Conservation (phyloP, 2,329 filamentous ascomycete genomes). For the Colletotrichum cuscutae region DNA sequence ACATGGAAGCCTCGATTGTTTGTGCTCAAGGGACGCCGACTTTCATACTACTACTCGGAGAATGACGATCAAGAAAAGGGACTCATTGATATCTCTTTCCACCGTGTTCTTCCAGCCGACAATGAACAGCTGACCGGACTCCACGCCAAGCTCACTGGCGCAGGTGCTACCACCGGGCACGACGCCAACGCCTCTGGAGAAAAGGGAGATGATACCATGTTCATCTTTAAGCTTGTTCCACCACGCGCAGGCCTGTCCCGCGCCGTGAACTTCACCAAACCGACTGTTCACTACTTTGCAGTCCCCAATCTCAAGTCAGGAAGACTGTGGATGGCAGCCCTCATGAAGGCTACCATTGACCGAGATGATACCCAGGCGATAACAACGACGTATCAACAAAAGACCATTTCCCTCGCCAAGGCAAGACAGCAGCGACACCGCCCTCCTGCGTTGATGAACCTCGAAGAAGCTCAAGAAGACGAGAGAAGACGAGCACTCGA, state of each 20-base stretch:
- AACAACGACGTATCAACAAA: conserved; percentile 94
- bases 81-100: conserved; percentile 96
- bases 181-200: conserved; percentile 54
- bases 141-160: conserved; percentile 91
- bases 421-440: conserved; percentile 88
- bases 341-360: conserved; percentile 99
- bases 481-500: conserved; percentile 40
- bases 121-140: conserved; percentile 90
- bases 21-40: conserved; percentile 86
- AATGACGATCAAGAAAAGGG: conserved; percentile 93
- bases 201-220: conserved; percentile 77
- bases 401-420: conserved; percentile 92
- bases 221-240: conserved; percentile 98
- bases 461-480: conserved; percentile 56
- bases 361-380: conserved; percentile 83
- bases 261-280: conserved; percentile 97
- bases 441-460: conserved; percentile 86
- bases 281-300: conserved; percentile 96
- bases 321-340: conserved; percentile 95
- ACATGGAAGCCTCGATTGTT: conserved; percentile 99
- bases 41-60: conserved; percentile 97
- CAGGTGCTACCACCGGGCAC: conserved; percentile 73
- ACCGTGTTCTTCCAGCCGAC: conserved; percentile 94
- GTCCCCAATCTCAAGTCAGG: conserved; percentile 91
- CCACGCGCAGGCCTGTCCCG: conserved; percentile 87